These are phyloP conservation scores for Trebouxia gelatinosa DNA, from an alignment of 163 green algal genomes.

Conservation along the genomic window DNA sequence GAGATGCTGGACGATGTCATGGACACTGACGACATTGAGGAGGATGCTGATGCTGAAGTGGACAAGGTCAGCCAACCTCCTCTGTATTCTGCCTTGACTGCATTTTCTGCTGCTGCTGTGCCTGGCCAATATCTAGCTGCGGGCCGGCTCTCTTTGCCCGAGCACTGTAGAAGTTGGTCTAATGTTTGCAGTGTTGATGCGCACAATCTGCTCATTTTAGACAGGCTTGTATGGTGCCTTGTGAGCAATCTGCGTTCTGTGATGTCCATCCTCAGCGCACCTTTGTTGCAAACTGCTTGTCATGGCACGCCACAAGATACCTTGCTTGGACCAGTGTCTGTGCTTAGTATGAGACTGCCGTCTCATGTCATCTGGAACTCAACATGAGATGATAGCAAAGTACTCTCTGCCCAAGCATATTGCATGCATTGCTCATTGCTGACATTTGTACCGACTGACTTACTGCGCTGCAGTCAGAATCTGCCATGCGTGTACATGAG, in stretches of 20 bases:
- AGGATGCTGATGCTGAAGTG: slow-evolving; percentile 71
- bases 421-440: too few relatives aligned
- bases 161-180: not conserved
- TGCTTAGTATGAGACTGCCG: too few relatives aligned
- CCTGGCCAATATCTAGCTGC: not conserved
- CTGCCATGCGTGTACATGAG: too few relatives aligned
- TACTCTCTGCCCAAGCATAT: too few relatives aligned
- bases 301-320: too few relatives aligned
- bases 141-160: not conserved
- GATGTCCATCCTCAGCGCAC: too few relatives aligned
- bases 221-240: not conserved
- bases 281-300: too few relatives aligned
- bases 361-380: too few relatives aligned
- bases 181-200: not conserved
- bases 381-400: too few relatives aligned
- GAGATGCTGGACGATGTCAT: slow-evolving; percentile 65
- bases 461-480: too few relatives aligned
- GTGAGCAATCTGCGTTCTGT: not conserved
- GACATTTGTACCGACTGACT: too few relatives aligned
- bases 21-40: slow-evolving; percentile 68
- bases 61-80: slow-evolving; percentile 49
- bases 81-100: not conserved
- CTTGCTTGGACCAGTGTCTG: too few relatives aligned
- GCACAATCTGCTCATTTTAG: not conserved
- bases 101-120: not conserved